Evolutionary conservation across 2,329 filamentous ascomycete genomes (phyloP), one percentile per base, ranked within the genome.

Genomic region (Cladosporium austrohemisphaericum): DNA sequence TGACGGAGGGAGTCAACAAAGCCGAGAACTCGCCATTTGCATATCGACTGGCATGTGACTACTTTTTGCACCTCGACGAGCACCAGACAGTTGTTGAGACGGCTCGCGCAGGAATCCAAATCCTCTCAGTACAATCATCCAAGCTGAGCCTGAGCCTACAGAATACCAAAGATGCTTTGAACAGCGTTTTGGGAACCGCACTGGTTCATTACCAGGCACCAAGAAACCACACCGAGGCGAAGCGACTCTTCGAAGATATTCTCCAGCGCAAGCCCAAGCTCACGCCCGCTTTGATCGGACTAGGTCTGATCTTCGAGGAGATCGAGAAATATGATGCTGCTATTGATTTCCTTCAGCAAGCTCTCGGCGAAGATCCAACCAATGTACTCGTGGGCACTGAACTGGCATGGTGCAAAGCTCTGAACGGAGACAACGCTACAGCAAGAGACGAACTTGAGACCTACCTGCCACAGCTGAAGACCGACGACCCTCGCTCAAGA

Each of bases 271-370:
- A 94, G 50, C 78, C 83, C 2, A 81, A 80, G 2, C 91, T 86
- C 1, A 94, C 90, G 0, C 73, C 83, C 23, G 91, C 91, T 2
- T 74, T 98, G 53, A 87, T 97, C 37, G 93, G 93, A 1, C 82
- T 96, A 26, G 94, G 93, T 1, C 71, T 97, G 19, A 92, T 98
- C 32, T 85, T 91, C 38, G 90, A 96, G 67, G 93, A 97, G 60
- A 90, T 95, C 56, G 86, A 95, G 60, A 86, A 97, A 55, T 96
- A 88, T 60, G 76, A 80, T 38, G 78, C 88, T 60, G 93, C 94
- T 0, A 82, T 91, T 31, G 79, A 85, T 22, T 96, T 95, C 61
- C 71, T 98, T 10, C 78, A 78, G 31, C 80, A 88, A 55, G 93
- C 93, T 1, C 67, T 94, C 20, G 66, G 83, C 55, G 80, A 86